A percentile compares a stretch with the other conserved stretches of the same genome.
phyloP scores from a whole-genome alignment of 2,329 filamentous ascomycete genomes.

The Penicillium sp. region DNA sequence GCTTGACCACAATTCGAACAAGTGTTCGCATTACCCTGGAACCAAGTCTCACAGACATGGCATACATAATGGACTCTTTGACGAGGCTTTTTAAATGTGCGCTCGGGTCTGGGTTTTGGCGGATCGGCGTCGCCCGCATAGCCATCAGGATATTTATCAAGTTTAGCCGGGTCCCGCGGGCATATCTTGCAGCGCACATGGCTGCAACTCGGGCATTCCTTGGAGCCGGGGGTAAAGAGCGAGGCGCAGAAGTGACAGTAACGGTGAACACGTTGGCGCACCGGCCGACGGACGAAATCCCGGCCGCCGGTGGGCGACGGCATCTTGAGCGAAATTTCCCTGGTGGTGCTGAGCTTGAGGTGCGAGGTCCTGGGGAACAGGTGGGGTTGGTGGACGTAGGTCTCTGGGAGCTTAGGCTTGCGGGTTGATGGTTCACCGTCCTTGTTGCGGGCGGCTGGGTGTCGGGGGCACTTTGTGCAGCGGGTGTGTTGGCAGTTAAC shows the following conservation, averaged over 20 bases:
- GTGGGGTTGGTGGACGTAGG: slow-evolving; percentile 45
- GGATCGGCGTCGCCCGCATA: slow-evolving; percentile 46
- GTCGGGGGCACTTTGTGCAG: slow-evolving; percentile 76
- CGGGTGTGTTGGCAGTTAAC: slow-evolving; percentile 72
- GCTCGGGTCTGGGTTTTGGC: slow-evolving; percentile 32
- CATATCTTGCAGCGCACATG: slow-evolving; percentile 78
- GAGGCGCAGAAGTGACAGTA: slow-evolving; percentile 72
- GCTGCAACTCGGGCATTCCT: slow-evolving; percentile 65
- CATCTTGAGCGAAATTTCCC: slow-evolving; percentile 37
- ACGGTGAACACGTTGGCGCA: slow-evolving; percentile 70
- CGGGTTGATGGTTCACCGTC: slow-evolving; percentile 46
- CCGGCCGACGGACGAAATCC: slow-evolving; percentile 69
- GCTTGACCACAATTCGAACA: slow-evolving; percentile 43
- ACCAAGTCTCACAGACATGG: slow-evolving; percentile 39
- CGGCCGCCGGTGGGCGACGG: slow-evolving; percentile 66
- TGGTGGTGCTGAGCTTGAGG: slow-evolving; percentile 25
- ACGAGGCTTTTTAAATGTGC: slow-evolving; percentile 39
- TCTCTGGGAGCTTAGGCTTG: slow-evolving; percentile 40
- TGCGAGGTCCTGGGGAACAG: slow-evolving; percentile 20
- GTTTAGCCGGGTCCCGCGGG: slow-evolving; percentile 66
- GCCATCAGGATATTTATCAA: slow-evolving; percentile 45
- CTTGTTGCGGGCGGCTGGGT: slow-evolving; percentile 66
- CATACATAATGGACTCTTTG: slow-evolving; percentile 44
- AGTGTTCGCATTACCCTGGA: slow-evolving; percentile 29
- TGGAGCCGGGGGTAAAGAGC: slow-evolving; percentile 58